phyloP scores from a whole-genome alignment of 371 early-diverging fungal genomes.

The Apophysomyces variabilis region DNA sequence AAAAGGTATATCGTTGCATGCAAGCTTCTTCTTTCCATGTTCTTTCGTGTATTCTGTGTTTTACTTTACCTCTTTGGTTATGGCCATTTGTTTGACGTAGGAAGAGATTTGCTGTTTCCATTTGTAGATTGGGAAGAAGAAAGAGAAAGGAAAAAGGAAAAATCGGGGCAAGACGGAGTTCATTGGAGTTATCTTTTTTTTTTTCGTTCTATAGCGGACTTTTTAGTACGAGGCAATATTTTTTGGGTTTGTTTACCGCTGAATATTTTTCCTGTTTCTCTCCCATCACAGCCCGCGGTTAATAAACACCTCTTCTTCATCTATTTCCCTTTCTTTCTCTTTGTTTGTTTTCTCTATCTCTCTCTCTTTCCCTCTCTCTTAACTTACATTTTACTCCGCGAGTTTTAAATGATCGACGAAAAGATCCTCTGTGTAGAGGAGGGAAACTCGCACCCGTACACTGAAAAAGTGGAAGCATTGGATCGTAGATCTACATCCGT shows the following conservation, averaged over 20 bases:
- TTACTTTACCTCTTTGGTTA: too few relatives aligned
- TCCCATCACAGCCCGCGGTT: too few relatives aligned
- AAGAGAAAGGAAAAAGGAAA: neutral
- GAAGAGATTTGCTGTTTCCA: too few relatives aligned
- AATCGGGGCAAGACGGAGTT: neutral
- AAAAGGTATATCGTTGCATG: too few relatives aligned
- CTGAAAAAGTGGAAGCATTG: conserved; percentile 1
- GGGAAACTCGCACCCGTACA: neutral
- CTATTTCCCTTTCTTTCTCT: too few relatives aligned
- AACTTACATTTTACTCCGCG: neutral
- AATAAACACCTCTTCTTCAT: too few relatives aligned
- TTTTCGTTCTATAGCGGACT: conserved; percentile 1
- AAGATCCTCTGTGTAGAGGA: conserved; percentile 4
- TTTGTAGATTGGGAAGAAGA: too few relatives aligned
- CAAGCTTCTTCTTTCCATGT: too few relatives aligned
- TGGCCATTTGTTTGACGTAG: too few relatives aligned
- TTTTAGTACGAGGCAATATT: neutral
- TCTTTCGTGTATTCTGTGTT: too few relatives aligned
- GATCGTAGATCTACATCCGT: neutral
- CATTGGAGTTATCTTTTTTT: neutral
- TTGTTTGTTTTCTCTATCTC: too few relatives aligned
- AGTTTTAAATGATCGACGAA: conserved; percentile 6
- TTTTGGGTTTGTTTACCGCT: neutral
- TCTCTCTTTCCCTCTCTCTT: neutral
- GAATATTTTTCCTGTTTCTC: conserved; percentile 1